phyloP scores from a whole-genome alignment of 2,329 filamentous ascomycete genomes.

The Didymella glomerata region DNA sequence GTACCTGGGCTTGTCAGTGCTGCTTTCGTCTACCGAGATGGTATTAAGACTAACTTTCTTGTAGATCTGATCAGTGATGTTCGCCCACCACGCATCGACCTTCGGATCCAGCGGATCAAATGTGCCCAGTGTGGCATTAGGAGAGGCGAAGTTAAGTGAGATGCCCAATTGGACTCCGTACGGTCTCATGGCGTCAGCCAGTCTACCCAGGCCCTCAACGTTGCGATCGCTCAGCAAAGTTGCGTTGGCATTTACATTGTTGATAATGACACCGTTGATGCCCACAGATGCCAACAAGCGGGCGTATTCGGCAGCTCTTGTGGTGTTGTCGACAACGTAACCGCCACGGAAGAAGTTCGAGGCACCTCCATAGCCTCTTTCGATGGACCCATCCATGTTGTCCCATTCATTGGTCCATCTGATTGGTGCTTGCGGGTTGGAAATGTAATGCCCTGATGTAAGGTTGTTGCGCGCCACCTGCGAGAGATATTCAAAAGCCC shows the following conservation, averaged over 20 bases:
- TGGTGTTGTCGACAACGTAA: conserved; percentile 65
- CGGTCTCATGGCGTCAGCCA: conserved; percentile 72
- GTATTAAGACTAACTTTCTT: conserved; percentile 52
- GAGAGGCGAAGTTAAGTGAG: conserved; percentile 74
- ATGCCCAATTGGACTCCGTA: conserved; percentile 72
- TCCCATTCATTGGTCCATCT: conserved; percentile 80
- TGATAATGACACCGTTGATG: conserved; percentile 72
- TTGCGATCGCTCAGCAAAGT: conserved; percentile 64
- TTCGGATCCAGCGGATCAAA: conserved; percentile 70
- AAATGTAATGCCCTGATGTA: conserved; percentile 57
- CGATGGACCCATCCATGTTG: conserved; percentile 72
- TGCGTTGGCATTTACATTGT: conserved; percentile 76
- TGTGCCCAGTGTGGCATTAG: conserved; percentile 63
- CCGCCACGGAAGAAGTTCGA: conserved; percentile 74
- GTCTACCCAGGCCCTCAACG: conserved; percentile 66
- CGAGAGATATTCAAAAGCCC: conserved; percentile 73
- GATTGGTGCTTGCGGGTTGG: conserved; percentile 67
- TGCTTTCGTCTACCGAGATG: not conserved
- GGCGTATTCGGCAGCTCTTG: conserved; percentile 68
- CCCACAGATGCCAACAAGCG: conserved; percentile 72
- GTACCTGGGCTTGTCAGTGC: conserved; percentile 38
- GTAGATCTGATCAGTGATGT: conserved; percentile 68
- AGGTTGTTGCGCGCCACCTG: conserved; percentile 69
- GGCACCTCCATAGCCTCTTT: conserved; percentile 71
- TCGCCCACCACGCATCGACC: conserved; percentile 70